Evolutionary conservation across 768 basidiomycete species (phyloP).

Genomic region (Leccinum subtestaceum): DNA sequence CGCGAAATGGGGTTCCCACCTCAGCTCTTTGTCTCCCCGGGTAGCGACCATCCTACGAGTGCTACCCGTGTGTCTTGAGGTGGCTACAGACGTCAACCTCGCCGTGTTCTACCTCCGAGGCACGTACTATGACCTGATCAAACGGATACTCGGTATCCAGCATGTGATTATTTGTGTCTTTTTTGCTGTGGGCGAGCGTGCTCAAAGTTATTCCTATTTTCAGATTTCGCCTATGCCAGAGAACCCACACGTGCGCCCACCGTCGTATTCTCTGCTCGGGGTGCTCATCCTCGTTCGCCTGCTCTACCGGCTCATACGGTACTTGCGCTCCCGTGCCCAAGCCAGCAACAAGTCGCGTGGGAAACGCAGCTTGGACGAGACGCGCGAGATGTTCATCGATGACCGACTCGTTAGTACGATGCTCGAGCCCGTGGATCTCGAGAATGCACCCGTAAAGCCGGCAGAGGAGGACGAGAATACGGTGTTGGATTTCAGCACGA

Average conservation of each 20-base stretch:
- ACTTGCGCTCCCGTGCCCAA: constrained; percentile 37
- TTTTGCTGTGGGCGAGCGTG: neutral
- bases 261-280: constrained; percentile 85
- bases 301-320: constrained; percentile 54
- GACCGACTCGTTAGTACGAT: constrained; percentile 58
- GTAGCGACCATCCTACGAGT: constrained; percentile 31
- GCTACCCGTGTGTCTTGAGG: constrained; percentile 53
- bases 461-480: constrained; percentile 74
- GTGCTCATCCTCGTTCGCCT: constrained; percentile 66
- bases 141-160: constrained; percentile 63
- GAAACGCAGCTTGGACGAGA: constrained; percentile 30
- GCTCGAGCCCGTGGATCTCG: constrained; percentile 48
- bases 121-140: constrained; percentile 71
- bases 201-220: constrained; percentile 7
- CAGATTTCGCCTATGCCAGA: constrained; percentile 74
- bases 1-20: constrained; percentile 44
- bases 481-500: constrained; percentile 53
- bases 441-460: constrained; percentile 49
- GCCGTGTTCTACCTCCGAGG: constrained; percentile 80
- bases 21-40: constrained; percentile 34
- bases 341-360: constrained; percentile 32
- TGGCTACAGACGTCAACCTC: constrained; percentile 68
- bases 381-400: constrained; percentile 51
- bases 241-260: constrained; percentile 69
- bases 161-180: constrained; percentile 47